Evolutionary conservation across 805 yeast species (phyloP), one percentile per base, ranked within the genome.

Genomic region (Barnettozyma vustinii): DNA sequence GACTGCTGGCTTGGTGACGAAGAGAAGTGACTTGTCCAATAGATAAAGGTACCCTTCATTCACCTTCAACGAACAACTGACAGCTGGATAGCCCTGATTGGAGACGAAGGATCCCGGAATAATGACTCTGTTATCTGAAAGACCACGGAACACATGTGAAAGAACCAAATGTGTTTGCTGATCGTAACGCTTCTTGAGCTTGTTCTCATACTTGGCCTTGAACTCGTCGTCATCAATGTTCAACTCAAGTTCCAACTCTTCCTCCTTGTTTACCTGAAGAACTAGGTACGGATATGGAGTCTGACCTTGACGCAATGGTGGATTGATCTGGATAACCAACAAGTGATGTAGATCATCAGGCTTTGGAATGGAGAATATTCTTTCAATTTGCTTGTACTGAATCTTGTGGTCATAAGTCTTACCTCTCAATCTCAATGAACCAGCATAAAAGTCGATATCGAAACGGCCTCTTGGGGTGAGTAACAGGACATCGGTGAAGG

Each of bases 401-500:
- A 94, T 79, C 70, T 92, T 94, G 75, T 94, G 95, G 66, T 94
- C 99, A 70, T 94, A 94, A 2, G 98, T 94, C 69, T 92, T 94
- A 65, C 99, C 99, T 61, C 99, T 82, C 46, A 94, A 76, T 63
- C 98, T 82, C 68, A 94, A 79, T 45, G 94, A 86, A 27, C 80
- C 79, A 33, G 87, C 83, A 68, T 87, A 94, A 83, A 94, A 84
- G 67, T 92, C 97, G 59, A 94, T 86, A 66, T 94, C 98, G 66
- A 91, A 94, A 68, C 99, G 92, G 56, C 99, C 99, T 77, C 99
- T 84, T 60, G 99, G 99, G 1, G 98, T 94, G 51, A 94, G 80
- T 75, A 94, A 89, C 64, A 92, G 75, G 4, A 91, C 81, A 60
- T 92, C 98, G 45, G 86, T 80, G 70, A 92, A 91, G 6, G 97